phyloP scores from a whole-genome alignment of 2,329 filamentous ascomycete species.

The Whalleya microplaca region DNA sequence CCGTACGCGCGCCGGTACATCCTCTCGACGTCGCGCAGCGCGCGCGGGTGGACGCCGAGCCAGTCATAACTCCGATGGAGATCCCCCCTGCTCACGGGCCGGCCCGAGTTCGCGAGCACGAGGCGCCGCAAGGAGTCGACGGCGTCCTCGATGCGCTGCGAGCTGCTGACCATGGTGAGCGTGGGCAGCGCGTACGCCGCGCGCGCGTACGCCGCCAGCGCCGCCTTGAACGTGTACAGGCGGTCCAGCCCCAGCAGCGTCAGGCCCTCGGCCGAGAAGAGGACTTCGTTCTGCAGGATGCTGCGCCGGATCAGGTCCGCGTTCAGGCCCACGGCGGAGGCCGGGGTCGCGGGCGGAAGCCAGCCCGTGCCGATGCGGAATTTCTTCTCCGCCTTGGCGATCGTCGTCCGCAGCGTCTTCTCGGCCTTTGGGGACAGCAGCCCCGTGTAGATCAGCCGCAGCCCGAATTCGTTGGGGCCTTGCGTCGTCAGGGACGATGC shows the following conservation, averaged over 20 bases:
- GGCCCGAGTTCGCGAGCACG: conserved; percentile 56
- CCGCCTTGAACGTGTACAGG: conserved; percentile 66
- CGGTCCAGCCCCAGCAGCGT: conserved; percentile 64
- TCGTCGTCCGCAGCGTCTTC: conserved; percentile 49
- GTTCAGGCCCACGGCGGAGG: conserved; percentile 50
- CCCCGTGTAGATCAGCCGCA: conserved; percentile 55
- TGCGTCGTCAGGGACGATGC: conserved; percentile 30
- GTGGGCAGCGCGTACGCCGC: too few relatives aligned
- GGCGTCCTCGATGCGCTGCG: conserved; percentile 59
- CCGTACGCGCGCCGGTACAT: conserved; percentile 63
- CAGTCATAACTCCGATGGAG: conserved; percentile 61
- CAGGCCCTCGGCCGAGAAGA: conserved; percentile 64
- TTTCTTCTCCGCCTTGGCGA: conserved; percentile 58
- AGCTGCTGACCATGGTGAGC: conserved; percentile 30
- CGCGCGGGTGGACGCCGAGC: conserved; percentile 54
- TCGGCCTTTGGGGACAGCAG: conserved; percentile 51
- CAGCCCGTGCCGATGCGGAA: conserved; percentile 39
- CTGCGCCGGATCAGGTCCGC: conserved; percentile 59
- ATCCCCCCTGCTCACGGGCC: conserved; percentile 53
- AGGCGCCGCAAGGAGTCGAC: conserved; percentile 66
- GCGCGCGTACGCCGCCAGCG: conserved; percentile 60
- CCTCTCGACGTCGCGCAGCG: conserved; percentile 56
- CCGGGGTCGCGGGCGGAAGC: conserved; percentile 47
- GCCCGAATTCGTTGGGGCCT: conserved; percentile 47
- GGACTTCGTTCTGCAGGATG: conserved; percentile 61